Percentiles rank a stretch among this genome's conserved stretches.
Conservation (phyloP, 257 asterid genomes). For the Scutellaria minor region DNA sequence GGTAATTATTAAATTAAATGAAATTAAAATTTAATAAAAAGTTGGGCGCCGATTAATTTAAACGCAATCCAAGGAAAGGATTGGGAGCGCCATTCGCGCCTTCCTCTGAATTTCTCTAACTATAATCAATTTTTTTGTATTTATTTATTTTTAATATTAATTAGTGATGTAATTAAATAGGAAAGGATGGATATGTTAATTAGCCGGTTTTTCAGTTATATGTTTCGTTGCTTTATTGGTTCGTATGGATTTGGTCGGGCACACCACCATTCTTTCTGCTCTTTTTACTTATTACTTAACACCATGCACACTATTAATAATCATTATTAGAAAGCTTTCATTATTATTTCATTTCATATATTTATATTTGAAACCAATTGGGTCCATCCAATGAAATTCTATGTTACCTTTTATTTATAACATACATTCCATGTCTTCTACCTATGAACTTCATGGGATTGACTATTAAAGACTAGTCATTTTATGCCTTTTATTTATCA, state of each 20-base stretch:
- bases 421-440: too few species aligned
- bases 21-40: background rate
- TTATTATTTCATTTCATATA: too few species aligned
- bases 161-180: too few species aligned
- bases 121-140: too few species aligned
- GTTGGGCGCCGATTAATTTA: conserved; percentile 20
- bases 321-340: background rate
- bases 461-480: too few species aligned
- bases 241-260: conserved; percentile 43
- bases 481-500: too few species aligned
- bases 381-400: too few species aligned
- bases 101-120: conserved; percentile 24
- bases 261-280: conserved; percentile 25
- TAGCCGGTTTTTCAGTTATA: conserved; percentile 51
- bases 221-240: background rate
- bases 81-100: conserved; percentile 35
- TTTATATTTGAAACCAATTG: too few species aligned
- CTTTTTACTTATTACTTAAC: background rate
- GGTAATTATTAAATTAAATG: background rate
- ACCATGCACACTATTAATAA: background rate
- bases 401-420: too few species aligned
- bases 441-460: too few species aligned
- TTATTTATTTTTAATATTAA: too few species aligned
- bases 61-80: conserved; percentile 31
- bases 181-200: conserved; percentile 16